phyloP scores from a whole-genome alignment of 2,329 filamentous ascomycete species.

The Epichloe glyceriae region DNA sequence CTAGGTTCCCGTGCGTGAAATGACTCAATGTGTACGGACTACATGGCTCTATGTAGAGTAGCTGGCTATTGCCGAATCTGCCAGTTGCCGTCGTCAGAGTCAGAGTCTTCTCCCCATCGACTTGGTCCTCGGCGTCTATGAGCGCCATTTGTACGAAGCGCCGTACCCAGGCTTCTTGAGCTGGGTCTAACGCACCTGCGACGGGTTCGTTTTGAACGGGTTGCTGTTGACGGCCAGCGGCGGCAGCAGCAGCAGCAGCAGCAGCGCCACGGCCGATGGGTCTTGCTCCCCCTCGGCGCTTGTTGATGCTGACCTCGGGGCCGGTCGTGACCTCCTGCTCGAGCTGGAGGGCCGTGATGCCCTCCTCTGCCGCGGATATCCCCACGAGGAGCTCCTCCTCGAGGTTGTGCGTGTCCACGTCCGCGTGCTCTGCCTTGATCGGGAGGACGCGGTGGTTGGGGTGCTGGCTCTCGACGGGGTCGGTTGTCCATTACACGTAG shows the following conservation, averaged over 20 bases:
- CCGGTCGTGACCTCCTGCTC: background rate
- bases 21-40: background rate
- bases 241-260: background rate
- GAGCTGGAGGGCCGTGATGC: background rate
- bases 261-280: background rate
- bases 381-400: background rate
- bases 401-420: background rate
- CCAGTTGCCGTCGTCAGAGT: conserved; percentile 17
- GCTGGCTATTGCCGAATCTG: background rate
- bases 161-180: conserved; percentile 38
- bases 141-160: conserved; percentile 42
- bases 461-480: conserved; percentile 12
- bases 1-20: background rate
- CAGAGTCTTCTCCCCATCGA: conserved; percentile 31
- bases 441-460: conserved; percentile 1
- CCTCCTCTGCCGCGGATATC: background rate
- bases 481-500: conserved; percentile 36
- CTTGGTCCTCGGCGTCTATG: conserved; percentile 37
- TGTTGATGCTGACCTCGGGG: background rate
- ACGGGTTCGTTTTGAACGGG: background rate
- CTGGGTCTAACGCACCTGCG: conserved; percentile 28
- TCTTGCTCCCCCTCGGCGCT: background rate
- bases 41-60: too few species aligned
- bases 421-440: background rate
- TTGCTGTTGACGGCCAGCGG: conserved; percentile 1